A percentile compares a stretch with the other conserved stretches of the same genome.
Conservation (phyloP, 2,329 filamentous ascomycete species). For the Ophiostoma himal-ulmi region DNA sequence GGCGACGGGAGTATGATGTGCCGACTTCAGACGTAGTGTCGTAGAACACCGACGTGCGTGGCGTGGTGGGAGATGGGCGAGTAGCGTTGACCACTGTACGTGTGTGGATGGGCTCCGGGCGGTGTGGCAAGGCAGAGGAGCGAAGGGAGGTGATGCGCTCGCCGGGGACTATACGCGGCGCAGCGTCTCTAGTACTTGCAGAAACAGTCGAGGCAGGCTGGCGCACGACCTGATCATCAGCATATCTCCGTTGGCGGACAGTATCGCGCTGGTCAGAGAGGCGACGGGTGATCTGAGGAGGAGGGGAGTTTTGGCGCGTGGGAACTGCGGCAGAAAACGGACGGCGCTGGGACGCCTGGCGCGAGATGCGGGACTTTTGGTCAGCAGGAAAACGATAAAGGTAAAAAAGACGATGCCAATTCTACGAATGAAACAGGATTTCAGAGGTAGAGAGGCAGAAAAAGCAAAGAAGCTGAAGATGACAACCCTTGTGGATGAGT, state of each 20-base stretch:
- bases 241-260: constrained; percentile 36
- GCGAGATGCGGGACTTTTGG: constrained; percentile 44
- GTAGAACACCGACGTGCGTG: constrained; percentile 44
- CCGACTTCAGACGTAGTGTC: constrained; percentile 35
- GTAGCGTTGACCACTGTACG: constrained; percentile 17
- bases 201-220: constrained; percentile 23
- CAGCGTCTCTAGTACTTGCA: constrained; percentile 29
- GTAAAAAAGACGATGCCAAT: background rate
- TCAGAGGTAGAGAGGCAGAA: background rate
- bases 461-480: constrained; percentile 1
- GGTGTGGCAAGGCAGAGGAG: constrained; percentile 11
- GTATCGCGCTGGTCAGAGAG: constrained; percentile 54
- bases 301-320: constrained; percentile 44
- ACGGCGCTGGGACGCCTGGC: constrained; percentile 44
- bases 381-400: background rate
- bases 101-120: constrained; percentile 20
- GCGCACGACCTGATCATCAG: constrained; percentile 39
- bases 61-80: constrained; percentile 43
- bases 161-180: constrained; percentile 39
- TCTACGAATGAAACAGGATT: background rate
- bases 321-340: constrained; percentile 49
- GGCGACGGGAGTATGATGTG: constrained; percentile 33
- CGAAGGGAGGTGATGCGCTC: constrained; percentile 39
- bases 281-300: constrained; percentile 47
- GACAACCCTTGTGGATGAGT: constrained; percentile 2